Conservation (phyloP, 495 filamentous ascomycete genomes). For the Penicillium daleae region DNA sequence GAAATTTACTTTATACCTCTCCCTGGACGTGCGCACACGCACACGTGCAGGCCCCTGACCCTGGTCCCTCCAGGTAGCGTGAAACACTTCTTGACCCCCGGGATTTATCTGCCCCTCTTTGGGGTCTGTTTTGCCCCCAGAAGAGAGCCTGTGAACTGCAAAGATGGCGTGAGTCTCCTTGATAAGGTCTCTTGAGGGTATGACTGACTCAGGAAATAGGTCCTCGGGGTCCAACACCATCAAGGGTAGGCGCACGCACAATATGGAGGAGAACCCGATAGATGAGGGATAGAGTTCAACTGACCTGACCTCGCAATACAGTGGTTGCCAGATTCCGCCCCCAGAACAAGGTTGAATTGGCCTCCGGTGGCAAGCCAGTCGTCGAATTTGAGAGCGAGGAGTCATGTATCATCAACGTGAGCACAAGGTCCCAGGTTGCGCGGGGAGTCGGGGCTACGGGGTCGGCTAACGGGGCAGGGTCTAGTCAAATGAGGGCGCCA, state of each 20-base stretch:
- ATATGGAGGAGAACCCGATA: slow-evolving; percentile 11
- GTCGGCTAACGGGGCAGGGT: slow-evolving; percentile 15
- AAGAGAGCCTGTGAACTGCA: slow-evolving; percentile 17
- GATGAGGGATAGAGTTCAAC: slow-evolving; percentile 8
- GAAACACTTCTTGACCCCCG: slow-evolving; percentile 20
- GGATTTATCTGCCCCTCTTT: slow-evolving; percentile 34
- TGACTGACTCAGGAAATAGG: slow-evolving; percentile 30
- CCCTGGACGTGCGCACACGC: slow-evolving; percentile 1
- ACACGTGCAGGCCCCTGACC: slow-evolving; percentile 20
- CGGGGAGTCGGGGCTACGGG: background rate
- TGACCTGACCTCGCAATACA: slow-evolving; percentile 36
- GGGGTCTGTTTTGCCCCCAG: slow-evolving; percentile 25
- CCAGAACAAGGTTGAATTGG: slow-evolving; percentile 90
- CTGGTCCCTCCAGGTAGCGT: slow-evolving; percentile 31
- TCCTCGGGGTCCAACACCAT: slow-evolving; percentile 64
- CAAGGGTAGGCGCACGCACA: slow-evolving; percentile 62
- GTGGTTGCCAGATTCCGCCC: slow-evolving; percentile 98
- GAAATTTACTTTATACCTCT: background rate
- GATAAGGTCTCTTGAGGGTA: slow-evolving; percentile 7
- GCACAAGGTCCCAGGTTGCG: slow-evolving; percentile 33
- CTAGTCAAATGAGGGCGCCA: slow-evolving; percentile 81
- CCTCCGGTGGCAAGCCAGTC: slow-evolving; percentile 87
- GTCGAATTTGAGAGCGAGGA: slow-evolving; percentile 87
- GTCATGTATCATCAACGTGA: slow-evolving; percentile 83
- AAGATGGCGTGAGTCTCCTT: slow-evolving; percentile 54